Percentiles rank a stretch among this genome's conserved stretches.
Evolutionary conservation across 805 yeast genomes (phyloP).

Genomic region (Starmerella vaccinii): DNA sequence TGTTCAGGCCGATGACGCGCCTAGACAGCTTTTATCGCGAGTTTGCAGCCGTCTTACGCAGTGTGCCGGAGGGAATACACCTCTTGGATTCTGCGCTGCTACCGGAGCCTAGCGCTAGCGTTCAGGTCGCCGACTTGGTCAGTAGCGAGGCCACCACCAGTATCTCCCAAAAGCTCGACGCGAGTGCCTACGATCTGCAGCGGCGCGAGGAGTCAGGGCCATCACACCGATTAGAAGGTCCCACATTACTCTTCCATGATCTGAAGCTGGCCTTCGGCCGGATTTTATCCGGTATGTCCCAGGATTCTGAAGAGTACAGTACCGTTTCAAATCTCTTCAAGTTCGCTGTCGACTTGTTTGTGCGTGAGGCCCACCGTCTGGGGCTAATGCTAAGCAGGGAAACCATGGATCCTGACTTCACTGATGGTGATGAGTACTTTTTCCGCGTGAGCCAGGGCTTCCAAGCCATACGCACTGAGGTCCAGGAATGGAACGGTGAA

Average conservation of each 20-base stretch:
- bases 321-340: conserved; percentile 26
- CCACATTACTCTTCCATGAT: conserved; percentile 23
- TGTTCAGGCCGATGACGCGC: conserved; percentile 4
- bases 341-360: conserved; percentile 28
- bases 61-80: conserved; percentile 14
- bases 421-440: conserved; percentile 23
- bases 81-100: conserved; percentile 17
- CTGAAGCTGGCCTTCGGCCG: conserved; percentile 28
- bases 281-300: conserved; percentile 21
- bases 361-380: conserved; percentile 30
- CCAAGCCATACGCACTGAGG: conserved; percentile 41
- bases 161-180: conserved; percentile 17
- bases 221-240: conserved; percentile 4
- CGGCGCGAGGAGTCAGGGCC: conserved; percentile 4
- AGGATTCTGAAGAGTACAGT: conserved; percentile 27
- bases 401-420: conserved; percentile 9
- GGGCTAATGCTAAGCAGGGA: conserved; percentile 18
- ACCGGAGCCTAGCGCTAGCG: conserved; percentile 13
- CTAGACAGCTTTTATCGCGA: conserved; percentile 20
- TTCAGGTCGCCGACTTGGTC: conserved; percentile 19
- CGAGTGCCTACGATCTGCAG: conserved; percentile 8
- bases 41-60: conserved; percentile 18
- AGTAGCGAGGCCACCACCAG: conserved; percentile 15
- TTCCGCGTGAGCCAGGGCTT: conserved; percentile 24
- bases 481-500: conserved; percentile 83